phyloP scores from a whole-genome alignment of 2,329 filamentous ascomycete species.

The Alternaria arbusti region DNA sequence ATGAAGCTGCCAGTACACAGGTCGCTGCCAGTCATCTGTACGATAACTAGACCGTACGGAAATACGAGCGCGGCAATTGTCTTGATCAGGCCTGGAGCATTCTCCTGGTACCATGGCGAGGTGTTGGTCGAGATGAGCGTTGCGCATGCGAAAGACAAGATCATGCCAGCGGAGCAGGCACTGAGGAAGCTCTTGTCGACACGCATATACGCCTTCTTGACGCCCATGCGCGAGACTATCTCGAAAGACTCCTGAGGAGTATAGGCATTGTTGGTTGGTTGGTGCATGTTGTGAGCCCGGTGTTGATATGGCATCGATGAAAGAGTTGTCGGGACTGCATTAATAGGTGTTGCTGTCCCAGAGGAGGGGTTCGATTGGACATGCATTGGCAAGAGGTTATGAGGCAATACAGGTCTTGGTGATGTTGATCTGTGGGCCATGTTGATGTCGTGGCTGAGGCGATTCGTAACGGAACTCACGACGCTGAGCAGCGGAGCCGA shows the following conservation, averaged over 20 bases:
- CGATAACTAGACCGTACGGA: constrained; percentile 42
- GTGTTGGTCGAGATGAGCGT: constrained; percentile 16
- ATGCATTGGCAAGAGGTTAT: not conserved
- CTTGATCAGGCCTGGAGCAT: constrained; percentile 35
- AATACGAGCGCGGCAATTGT: constrained; percentile 43
- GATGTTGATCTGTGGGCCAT: constrained; percentile 3
- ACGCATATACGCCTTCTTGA: constrained; percentile 60
- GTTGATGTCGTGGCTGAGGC: not conserved
- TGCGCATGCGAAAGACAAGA: constrained; percentile 56
- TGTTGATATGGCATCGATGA: not conserved
- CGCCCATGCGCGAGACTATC: constrained; percentile 58
- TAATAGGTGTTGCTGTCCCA: constrained; percentile 1
- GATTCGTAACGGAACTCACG: not conserved
- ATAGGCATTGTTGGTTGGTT: constrained; percentile 45
- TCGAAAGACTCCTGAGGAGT: constrained; percentile 59
- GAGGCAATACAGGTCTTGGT: constrained; percentile 1
- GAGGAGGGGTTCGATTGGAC: not conserved
- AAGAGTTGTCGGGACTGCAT: not conserved
- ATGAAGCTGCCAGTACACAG: constrained; percentile 38
- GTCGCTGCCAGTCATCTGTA: constrained; percentile 44
- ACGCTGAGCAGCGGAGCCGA: not conserved
- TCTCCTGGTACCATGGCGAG: constrained; percentile 18
- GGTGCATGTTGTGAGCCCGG: not conserved
- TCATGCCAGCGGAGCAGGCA: constrained; percentile 58
- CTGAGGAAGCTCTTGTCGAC: constrained; percentile 60